Conservation (phyloP, 495 filamentous ascomycete species). For the Talaromyces liani region DNA sequence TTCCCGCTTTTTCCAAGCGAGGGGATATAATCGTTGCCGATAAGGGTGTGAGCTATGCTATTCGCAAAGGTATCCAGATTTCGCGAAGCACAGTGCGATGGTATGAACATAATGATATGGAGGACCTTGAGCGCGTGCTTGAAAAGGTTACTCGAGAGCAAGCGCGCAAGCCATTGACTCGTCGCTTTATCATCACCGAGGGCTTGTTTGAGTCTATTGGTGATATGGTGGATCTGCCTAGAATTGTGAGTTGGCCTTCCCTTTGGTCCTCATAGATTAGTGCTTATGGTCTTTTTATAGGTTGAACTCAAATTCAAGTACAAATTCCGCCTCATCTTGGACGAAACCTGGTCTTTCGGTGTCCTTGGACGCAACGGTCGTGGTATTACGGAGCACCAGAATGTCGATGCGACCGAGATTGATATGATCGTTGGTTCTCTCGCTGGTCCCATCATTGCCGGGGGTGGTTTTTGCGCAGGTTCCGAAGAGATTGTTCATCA, state of each 20-base stretch:
- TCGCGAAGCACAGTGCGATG: constrained; percentile 82
- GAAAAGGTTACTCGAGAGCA: constrained; percentile 81
- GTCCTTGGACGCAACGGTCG: constrained; percentile 85
- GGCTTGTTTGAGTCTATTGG: constrained; percentile 88
- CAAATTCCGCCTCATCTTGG: constrained; percentile 95
- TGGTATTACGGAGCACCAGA: constrained; percentile 90
- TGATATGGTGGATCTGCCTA: constrained; percentile 77
- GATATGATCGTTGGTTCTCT: constrained; percentile 96
- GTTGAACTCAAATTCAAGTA: constrained; percentile 87
- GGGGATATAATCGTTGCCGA: constrained; percentile 99
- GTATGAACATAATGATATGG: constrained; percentile 96
- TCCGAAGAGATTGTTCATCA: constrained; percentile 86
- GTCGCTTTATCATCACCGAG: constrained; percentile 94
- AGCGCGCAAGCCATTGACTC: constrained; percentile 77
- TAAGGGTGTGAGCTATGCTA: constrained; percentile 85
- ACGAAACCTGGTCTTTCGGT: constrained; percentile 96
- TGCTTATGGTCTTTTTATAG: constrained; percentile 27
- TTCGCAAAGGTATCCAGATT: constrained; percentile 89
- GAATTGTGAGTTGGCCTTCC: constrained; percentile 53
- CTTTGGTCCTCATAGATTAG: not conserved
- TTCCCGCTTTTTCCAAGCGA: constrained; percentile 92
- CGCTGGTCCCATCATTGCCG: constrained; percentile 81
- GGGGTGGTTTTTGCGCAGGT: constrained; percentile 92
- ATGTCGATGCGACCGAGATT: constrained; percentile 81
- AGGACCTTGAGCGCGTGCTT: constrained; percentile 82